phyloP scores from a whole-genome alignment of 306 rosid genomes.

The Luffa aegyptiaca region DNA sequence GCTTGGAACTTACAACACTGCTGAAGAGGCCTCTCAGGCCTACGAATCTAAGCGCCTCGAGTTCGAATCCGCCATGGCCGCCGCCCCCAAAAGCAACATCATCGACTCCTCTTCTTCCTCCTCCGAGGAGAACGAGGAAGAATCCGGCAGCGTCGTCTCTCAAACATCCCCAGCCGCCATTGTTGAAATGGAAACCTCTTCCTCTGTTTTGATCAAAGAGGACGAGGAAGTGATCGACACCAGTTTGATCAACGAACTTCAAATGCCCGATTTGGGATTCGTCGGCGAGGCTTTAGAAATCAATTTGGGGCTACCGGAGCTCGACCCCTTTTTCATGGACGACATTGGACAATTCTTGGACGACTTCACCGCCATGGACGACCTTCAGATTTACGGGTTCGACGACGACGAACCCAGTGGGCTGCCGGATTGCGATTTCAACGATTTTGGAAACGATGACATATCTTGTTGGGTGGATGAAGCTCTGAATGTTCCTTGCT shows the following conservation, averaged over 20 bases:
- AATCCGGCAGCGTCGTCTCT: slow-evolving; percentile 29
- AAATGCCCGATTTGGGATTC: slow-evolving; percentile 38
- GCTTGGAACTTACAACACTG: slow-evolving; percentile 74
- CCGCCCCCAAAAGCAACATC: slow-evolving; percentile 12
- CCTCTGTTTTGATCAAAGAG: slow-evolving; percentile 16
- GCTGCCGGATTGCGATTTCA: slow-evolving; percentile 72
- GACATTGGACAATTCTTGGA: slow-evolving; percentile 28
- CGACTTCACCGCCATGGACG: slow-evolving; percentile 33
- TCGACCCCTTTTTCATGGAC: slow-evolving; percentile 26
- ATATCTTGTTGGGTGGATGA: slow-evolving; percentile 60
- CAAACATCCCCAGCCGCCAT: slow-evolving; percentile 38
- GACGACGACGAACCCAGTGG: slow-evolving; percentile 35
- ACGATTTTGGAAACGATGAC: slow-evolving; percentile 49
- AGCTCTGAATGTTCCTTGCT: slow-evolving; percentile 53
- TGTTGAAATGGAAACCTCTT: slow-evolving; percentile 42
- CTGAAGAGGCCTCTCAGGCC: slow-evolving; percentile 66
- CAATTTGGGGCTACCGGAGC: slow-evolving; percentile 19
- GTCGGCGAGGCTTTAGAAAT: slow-evolving; percentile 20
- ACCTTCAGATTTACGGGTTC: slow-evolving; percentile 33
- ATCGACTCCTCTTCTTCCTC: slow-evolving; percentile 9
- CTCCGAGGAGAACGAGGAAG: slow-evolving; percentile 17
- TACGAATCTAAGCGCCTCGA: slow-evolving; percentile 51
- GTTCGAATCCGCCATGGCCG: slow-evolving; percentile 35
- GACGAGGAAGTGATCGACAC: slow-evolving; percentile 19
- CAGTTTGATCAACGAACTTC: slow-evolving; percentile 25